Conservation (phyloP, 495 filamentous ascomycete species). For the Aspergillus cavernicola region DNA sequence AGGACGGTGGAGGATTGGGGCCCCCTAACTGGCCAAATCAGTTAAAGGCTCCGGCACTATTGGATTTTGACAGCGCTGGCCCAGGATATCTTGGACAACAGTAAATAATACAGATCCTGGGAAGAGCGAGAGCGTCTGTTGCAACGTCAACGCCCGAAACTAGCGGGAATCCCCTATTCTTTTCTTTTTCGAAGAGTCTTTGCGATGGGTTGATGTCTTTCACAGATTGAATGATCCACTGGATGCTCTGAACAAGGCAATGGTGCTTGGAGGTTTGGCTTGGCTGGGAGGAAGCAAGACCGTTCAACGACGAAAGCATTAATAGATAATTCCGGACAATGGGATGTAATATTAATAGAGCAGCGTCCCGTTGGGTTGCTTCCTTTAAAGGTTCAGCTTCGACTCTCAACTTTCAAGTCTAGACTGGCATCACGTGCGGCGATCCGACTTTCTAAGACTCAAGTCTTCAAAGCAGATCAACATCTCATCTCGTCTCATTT, state of each 20-base stretch:
- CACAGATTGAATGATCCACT: slow-evolving; percentile 6
- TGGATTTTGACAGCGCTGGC: slow-evolving; percentile 23
- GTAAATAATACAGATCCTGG: background rate
- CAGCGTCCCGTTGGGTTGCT: background rate
- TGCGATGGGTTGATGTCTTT: background rate
- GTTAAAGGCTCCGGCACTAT: slow-evolving; percentile 24
- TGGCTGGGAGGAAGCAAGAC: slow-evolving; percentile 16
- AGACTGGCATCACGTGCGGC: slow-evolving; percentile 23
- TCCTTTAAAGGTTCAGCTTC: background rate
- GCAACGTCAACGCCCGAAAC: slow-evolving; percentile 4
- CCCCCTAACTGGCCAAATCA: slow-evolving; percentile 11
- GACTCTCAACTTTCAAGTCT: slow-evolving; percentile 3
- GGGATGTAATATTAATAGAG: background rate
- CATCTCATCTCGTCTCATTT: background rate
- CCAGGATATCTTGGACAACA: slow-evolving; percentile 2
- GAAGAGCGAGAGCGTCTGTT: background rate
- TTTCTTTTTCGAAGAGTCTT: slow-evolving; percentile 3
- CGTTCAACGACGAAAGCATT: background rate
- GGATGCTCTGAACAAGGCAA: background rate
- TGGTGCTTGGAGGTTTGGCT: background rate
- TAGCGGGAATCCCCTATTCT: slow-evolving; percentile 9
- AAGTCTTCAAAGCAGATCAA: slow-evolving; percentile 1
- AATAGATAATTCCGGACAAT: too few species aligned
- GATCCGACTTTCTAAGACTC: slow-evolving; percentile 11
- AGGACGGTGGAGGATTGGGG: slow-evolving; percentile 15